Base-by-base conservation (phyloP, 176 grass and related monocot genomes). In the Urochloa ruziziensis region DNA sequence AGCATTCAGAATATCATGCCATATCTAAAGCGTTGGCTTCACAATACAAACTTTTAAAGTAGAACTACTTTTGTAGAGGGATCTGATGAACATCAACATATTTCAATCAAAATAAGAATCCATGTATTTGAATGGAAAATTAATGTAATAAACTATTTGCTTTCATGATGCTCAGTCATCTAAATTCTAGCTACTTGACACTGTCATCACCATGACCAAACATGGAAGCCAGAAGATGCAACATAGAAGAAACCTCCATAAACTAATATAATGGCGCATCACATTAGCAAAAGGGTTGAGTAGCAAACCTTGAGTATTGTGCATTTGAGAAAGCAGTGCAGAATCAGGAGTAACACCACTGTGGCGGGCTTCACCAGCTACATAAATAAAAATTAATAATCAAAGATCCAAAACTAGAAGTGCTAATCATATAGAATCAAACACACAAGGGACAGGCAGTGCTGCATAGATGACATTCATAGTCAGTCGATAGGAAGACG, bases 241-340 rank as follows among this genome's bases (percentile, higher is more conserved):
- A 81, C 47, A 84, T 23, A 19, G 1, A 56, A 77, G 29, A 78
- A 47, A 73, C 21, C 39, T 63, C 62, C 7, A 53, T n/a, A 33
- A 80, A 52, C 32, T 70, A 47, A 49, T 78, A 12, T n/a, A 70
- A 57, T 13, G 33, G 54, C 12, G 10, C 52, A 56, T n/a, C 52
- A 56, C 39, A 84, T 49, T 67, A 57, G 51, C 30, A 21, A 89
- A 82, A 52, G 30, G 13, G 33, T 39, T 51, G 39, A 74, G 77
- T 75, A 85, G 34, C 63, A 81, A 46, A 90, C 64, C 71, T 86
- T 64, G 46, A 77, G 35, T 18, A 49, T n/a, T 71, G 19, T 40
- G 18, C 35, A 44, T 44, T 75, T 61, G 52, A 83, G 36, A 73
- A 74, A 67, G 32, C 61, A 65, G 19, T 71, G 48, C 67, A 68